A percentile compares a stretch with the other conserved stretches of the same genome.
These are phyloP conservation scores for Penicillium maclennaniae DNA, from an alignment of 495 filamentous ascomycete genomes.

Conservation along the genomic window DNA sequence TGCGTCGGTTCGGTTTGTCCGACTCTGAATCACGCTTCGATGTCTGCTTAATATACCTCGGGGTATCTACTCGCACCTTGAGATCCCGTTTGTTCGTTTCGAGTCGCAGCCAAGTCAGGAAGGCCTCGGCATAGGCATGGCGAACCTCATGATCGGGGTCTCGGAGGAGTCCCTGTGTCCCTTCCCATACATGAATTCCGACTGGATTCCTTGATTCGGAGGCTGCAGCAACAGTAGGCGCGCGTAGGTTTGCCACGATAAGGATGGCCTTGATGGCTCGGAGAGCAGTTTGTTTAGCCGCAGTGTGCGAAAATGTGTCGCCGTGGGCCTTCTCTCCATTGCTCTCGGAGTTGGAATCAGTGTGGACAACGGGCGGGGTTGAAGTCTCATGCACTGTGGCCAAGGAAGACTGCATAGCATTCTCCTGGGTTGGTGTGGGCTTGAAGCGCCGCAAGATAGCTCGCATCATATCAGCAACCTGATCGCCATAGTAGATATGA, in stretches of 20 bases:
- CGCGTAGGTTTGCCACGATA: conserved; percentile 66
- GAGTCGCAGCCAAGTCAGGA: conserved; percentile 74
- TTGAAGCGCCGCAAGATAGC: conserved; percentile 73
- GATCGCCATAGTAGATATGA: conserved; percentile 91
- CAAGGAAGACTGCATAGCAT: conserved; percentile 29
- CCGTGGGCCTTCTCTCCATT: conserved; percentile 32
- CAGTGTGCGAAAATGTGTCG: conserved; percentile 63
- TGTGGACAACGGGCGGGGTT: conserved; percentile 3
- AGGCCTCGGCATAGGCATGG: conserved; percentile 75
- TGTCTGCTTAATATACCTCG: conserved; percentile 34
- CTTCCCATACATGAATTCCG: conserved; percentile 79
- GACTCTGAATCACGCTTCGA: conserved; percentile 34
- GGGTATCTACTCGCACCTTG: conserved; percentile 53
- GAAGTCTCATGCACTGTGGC: conserved; percentile 41
- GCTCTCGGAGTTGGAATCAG: conserved; percentile 9
- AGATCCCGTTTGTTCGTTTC: conserved; percentile 71
- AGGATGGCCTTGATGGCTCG: conserved; percentile 76
- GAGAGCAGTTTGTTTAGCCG: conserved; percentile 72
- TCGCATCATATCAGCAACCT: conserved; percentile 86
- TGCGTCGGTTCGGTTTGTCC: conserved; percentile 49
- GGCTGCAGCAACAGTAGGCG: conserved; percentile 53
- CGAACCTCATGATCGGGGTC: conserved; percentile 73
- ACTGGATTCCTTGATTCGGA: conserved; percentile 69
- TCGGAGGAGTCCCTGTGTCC: conserved; percentile 81
- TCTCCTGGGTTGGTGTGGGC: conserved; percentile 48